These are phyloP conservation scores for Mollisiaceae sp. DNA, from an alignment of 2,329 filamentous ascomycete genomes.

Conservation along the genomic window DNA sequence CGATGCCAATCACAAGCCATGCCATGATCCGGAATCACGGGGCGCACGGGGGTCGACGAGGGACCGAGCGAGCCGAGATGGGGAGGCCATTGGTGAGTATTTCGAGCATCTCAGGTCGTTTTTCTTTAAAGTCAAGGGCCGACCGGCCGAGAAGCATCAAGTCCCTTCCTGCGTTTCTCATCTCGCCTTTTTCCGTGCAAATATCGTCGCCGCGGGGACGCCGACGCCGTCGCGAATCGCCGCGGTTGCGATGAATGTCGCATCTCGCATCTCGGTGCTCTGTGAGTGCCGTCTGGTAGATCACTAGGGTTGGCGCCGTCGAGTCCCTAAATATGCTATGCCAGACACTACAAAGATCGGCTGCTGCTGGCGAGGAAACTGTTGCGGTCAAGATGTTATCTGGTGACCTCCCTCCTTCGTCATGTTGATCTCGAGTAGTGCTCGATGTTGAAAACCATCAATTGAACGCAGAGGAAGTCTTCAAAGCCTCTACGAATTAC, in stretches of 20 bases:
- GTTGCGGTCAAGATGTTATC: slow-evolving; percentile 2
- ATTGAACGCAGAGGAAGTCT: neutral
- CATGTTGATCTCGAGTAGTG: neutral
- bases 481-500: neutral
- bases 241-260: neutral
- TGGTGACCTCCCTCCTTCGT: neutral
- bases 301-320: slow-evolving; percentile 1
- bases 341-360: neutral
- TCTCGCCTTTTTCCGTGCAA: neutral
- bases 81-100: neutral
- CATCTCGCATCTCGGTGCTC: neutral
- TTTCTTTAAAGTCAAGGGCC: neutral
- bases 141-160: neutral
- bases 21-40: neutral
- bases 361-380: too few relatives aligned
- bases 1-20: neutral
- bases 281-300: neutral
- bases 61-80: slow-evolving; percentile 5
- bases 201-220: neutral
- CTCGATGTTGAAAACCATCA: neutral
- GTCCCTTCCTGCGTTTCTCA: too few relatives aligned
- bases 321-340: neutral
- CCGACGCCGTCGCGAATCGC: neutral
- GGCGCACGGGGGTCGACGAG: neutral
- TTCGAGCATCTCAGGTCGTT: neutral